phyloP scores from a whole-genome alignment of 257 asterid species.

The Handroanthus guayacan region DNA sequence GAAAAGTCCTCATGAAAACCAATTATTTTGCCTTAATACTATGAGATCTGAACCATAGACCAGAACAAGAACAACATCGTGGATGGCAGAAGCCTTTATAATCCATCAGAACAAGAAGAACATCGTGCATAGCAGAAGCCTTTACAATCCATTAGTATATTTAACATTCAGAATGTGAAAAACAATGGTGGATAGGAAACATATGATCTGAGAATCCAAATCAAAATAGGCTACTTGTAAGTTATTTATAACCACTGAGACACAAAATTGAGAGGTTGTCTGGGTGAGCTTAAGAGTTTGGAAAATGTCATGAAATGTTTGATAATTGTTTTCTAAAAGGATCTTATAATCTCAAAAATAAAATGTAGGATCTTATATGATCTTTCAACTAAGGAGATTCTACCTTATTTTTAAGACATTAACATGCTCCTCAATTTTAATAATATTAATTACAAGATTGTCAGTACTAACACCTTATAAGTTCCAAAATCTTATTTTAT shows the following conservation, averaged over 20 bases:
- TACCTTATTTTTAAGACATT: no score
- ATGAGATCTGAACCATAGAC: neutral
- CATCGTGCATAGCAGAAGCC: neutral
- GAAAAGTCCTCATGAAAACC: neutral
- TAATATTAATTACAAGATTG: no score
- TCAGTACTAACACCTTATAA: no score
- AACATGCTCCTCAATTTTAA: no score
- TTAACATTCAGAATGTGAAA: neutral
- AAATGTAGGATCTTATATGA: no score
- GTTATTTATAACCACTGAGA: neutral
- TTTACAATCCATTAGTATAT: neutral
- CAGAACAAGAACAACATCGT: neutral
- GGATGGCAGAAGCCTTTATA: neutral
- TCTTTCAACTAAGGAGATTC: no score
- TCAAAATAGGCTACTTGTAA: neutral
- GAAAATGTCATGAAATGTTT: no score
- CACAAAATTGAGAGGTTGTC: neutral
- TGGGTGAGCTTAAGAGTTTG: no score
- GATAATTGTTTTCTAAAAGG: no score
- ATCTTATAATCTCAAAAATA: no score
- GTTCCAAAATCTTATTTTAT: no score
- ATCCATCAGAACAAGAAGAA: neutral
- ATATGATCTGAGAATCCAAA: neutral
- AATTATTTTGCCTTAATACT: neutral
- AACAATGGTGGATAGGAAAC: neutral